These are phyloP conservation scores for Gossypium stocksii DNA, from an alignment of 345 rosid species.

Conservation along the genomic window DNA sequence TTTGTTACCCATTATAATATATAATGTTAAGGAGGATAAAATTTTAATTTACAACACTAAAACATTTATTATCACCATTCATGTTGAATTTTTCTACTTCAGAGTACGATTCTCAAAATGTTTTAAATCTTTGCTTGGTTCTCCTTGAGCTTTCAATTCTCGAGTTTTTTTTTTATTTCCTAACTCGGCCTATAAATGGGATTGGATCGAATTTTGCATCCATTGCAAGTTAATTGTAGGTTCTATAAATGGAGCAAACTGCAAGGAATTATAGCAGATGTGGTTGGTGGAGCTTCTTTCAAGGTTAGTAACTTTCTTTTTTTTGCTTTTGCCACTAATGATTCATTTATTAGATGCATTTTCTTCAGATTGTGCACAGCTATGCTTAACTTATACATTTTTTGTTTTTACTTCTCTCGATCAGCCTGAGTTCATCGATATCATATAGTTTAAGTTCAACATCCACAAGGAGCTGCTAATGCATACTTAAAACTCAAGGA, in stretches of 20 bases:
- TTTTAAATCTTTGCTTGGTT: neutral
- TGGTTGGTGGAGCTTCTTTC: constrained; percentile 75
- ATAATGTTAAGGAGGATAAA: too few species aligned
- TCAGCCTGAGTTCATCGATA: constrained; percentile 61
- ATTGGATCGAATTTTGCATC: neutral
- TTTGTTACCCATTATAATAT: too few species aligned
- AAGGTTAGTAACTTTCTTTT: constrained; percentile 34
- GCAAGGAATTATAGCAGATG: constrained; percentile 59
- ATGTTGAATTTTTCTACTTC: neutral
- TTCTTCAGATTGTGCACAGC: neutral
- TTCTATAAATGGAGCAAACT: constrained; percentile 63
- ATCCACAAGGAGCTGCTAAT: neutral
- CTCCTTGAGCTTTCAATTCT: neutral
- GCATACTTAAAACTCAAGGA: too few species aligned
- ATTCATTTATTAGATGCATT: neutral
- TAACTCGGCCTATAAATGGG: neutral
- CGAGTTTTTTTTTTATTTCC: neutral
- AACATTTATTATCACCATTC: neutral
- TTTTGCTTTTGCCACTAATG: neutral
- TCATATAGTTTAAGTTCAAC: constrained; percentile 39
- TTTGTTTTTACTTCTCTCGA: neutral
- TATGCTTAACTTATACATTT: neutral
- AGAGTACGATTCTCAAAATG: neutral
- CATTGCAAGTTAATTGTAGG: constrained; percentile 24
- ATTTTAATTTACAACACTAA: too few species aligned